Evolutionary conservation across 306 rosid species (phyloP).

Genomic region (Morella rubra): DNA sequence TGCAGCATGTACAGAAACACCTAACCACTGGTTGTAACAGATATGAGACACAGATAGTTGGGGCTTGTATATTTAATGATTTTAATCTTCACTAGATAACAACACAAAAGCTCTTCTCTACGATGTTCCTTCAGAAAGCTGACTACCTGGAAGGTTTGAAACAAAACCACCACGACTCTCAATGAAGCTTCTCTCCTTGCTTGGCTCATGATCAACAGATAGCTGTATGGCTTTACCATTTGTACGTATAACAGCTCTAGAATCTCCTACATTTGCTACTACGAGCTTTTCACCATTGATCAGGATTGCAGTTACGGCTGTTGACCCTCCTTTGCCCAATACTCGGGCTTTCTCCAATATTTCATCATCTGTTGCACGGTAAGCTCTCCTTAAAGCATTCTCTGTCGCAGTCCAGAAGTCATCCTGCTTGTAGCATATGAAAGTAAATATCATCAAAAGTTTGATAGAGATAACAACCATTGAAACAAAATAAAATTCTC

Average conservation of each 20-base stretch:
- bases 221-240: slow-evolving; percentile 56
- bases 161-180: slow-evolving; percentile 77
- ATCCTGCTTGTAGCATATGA: slow-evolving; percentile 39
- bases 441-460: slow-evolving; percentile 1
- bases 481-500: not conserved
- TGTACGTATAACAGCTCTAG: slow-evolving; percentile 58
- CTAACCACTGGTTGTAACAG: too few species aligned
- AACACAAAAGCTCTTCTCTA: not conserved
- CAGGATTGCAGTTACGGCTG: slow-evolving; percentile 70
- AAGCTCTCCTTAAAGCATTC: slow-evolving; percentile 54
- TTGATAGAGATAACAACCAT: not conserved
- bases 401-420: slow-evolving; percentile 56
- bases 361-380: slow-evolving; percentile 50
- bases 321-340: slow-evolving; percentile 72
- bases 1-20: slow-evolving; percentile 4
- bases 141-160: slow-evolving; percentile 65
- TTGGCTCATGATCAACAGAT: slow-evolving; percentile 70
- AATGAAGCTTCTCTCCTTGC: slow-evolving; percentile 48
- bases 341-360: slow-evolving; percentile 47
- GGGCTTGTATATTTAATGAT: not conserved
- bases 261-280: slow-evolving; percentile 71
- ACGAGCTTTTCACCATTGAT: slow-evolving; percentile 60
- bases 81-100: not conserved
- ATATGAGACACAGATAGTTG: slow-evolving; percentile 6
- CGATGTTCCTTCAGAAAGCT: slow-evolving; percentile 12